Conservation (phyloP, 495 filamentous ascomycete species). For the Sphaerosporella brunnea region DNA sequence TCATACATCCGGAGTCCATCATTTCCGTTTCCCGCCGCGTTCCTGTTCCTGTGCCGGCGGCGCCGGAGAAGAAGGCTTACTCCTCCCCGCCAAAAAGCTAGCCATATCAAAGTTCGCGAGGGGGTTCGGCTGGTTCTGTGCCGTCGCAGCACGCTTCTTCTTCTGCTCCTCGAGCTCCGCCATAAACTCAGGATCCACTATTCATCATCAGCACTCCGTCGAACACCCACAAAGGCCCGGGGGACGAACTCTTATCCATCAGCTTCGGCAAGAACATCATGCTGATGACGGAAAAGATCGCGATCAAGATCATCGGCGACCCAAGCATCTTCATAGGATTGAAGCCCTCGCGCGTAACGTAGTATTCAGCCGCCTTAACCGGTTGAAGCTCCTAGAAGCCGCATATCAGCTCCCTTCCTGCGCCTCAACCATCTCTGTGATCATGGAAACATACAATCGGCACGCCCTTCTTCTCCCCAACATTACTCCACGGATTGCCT, state of each 20-base stretch:
- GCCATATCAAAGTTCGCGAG: slow-evolving; percentile 17
- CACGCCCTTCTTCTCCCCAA: slow-evolving; percentile 46
- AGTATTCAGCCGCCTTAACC: slow-evolving; percentile 15
- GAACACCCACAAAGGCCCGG: not conserved
- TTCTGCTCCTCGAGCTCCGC: slow-evolving; percentile 85
- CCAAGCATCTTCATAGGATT: slow-evolving; percentile 53
- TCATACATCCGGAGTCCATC: no score
- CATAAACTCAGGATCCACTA: slow-evolving; percentile 89
- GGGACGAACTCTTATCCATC: slow-evolving; percentile 75
- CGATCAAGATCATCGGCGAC: slow-evolving; percentile 90
- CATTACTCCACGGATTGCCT: slow-evolving; percentile 77
- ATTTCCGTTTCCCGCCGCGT: no score
- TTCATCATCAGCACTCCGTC: not conserved
- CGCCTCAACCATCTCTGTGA: not conserved
- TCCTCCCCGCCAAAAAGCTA: slow-evolving; percentile 16
- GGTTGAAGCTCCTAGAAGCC: slow-evolving; percentile 24
- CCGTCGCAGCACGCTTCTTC: slow-evolving; percentile 48
- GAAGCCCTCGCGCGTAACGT: slow-evolving; percentile 24
- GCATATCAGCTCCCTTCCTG: not conserved
- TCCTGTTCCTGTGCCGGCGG: no score
- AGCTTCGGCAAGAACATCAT: slow-evolving; percentile 86
- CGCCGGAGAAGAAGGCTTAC: no score
- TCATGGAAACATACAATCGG: slow-evolving; percentile 49
- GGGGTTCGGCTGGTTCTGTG: slow-evolving; percentile 9
- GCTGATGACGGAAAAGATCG: slow-evolving; percentile 56